Conservation (phyloP, 139 green algal species). For the Dunaliella primolecta region DNA sequence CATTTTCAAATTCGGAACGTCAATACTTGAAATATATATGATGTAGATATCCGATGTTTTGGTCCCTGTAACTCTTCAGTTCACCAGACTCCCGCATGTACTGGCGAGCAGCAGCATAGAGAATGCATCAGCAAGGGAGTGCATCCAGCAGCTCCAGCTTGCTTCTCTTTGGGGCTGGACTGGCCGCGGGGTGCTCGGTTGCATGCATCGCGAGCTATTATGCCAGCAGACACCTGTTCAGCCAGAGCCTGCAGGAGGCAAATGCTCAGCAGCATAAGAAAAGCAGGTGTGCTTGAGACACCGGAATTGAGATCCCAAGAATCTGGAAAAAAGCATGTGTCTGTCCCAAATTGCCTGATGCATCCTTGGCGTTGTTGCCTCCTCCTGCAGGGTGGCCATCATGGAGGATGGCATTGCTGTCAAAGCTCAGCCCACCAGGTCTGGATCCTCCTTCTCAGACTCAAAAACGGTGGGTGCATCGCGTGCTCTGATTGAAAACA, state of each 20-base stretch:
- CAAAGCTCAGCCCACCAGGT: not conserved
- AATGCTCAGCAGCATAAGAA: not conserved
- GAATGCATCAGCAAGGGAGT: not conserved
- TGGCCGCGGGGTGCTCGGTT: not conserved
- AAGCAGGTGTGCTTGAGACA: not conserved
- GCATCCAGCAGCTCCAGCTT: not conserved
- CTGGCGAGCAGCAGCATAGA: not conserved
- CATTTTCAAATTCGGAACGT: not conserved
- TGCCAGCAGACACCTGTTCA: not conserved
- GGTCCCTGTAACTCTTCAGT: not conserved
- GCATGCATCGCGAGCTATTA: slow-evolving; percentile 19
- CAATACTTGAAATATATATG: not conserved
- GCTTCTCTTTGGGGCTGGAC: slow-evolving; percentile 13
- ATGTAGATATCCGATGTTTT: not conserved
- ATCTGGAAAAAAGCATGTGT: not conserved
- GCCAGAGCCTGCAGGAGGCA: not conserved
- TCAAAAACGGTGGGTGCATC: not conserved
- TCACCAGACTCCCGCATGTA: not conserved
- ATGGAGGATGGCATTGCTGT: not conserved
- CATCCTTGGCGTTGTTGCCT: too few relatives aligned
- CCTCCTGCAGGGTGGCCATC: not conserved
- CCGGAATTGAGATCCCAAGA: not conserved
- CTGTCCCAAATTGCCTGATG: too few relatives aligned
- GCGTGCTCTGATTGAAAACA: not conserved
- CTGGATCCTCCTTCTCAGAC: not conserved